Base-by-base conservation (phyloP, 305 asterid species). In the Caryopteris hybrid region DNA sequence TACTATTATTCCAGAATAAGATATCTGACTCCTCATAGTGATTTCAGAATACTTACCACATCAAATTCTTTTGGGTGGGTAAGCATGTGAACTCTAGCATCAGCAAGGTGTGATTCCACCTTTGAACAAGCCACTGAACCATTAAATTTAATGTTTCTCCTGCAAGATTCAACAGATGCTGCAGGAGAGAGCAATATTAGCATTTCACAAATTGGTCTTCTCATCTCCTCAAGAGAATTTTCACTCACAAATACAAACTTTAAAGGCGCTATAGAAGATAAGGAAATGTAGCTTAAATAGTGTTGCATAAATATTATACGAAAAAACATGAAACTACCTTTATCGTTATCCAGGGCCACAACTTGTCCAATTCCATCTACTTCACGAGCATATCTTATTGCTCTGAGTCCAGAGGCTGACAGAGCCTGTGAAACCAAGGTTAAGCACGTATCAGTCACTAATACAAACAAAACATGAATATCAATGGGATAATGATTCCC, bases 61-160 rank as follows among this genome's bases (percentile, higher is more conserved):
- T 94, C 99, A 79, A 89, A 94, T 81, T 94, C 99, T 61, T 94
- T 94, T 29, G 99, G 93, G 79, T 94, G 98, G 54, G 93, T 85
- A 71, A 91, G 96, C 99, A 94, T 89, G 82, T 91, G 86, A 43
- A 91, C 92, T 78, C 96, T 85, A 36, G 99, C 99, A 73, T 94
- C 99, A 62, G 82, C 87, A 76, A 85, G 88, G 66, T 81, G 82
- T 8, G 97, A 89, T 72, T 91, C 99, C 87, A 94, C 99, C 87
- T 89, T 94, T 8, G 90, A 80, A 67, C 86, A 70, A 70, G 95
- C 96, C 67, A 82, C 80, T 4, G 95, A 87, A 57, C 99, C 99
- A 78, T 94, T 94, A 64, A 91, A 89, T 69, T 91, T 89, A 61
- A 94, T 89, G 78, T 94, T 94, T 86, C 96, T 85, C 85, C 83